Conservation (phyloP, 257 asterid species). For the Nicotiana otophora region DNA sequence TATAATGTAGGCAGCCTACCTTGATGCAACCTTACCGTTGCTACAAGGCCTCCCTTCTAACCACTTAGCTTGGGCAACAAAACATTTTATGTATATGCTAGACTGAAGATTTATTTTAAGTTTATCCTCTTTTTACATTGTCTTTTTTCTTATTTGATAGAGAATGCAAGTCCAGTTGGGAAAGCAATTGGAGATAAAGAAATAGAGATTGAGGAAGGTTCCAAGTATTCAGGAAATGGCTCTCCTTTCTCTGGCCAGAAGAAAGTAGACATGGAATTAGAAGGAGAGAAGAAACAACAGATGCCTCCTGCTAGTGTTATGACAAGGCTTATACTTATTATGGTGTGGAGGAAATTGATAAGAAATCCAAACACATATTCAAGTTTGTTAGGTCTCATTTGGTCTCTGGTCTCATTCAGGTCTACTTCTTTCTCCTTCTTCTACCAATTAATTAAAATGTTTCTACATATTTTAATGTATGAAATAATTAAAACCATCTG, state of each 20-base stretch:
- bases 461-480: not conserved
- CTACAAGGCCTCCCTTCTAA: no score
- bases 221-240: slow-evolving; percentile 32
- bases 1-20: no score
- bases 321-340: slow-evolving; percentile 84
- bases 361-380: slow-evolving; percentile 95
- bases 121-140: no score
- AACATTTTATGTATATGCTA: no score
- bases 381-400: slow-evolving; percentile 69
- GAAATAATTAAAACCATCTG: not conserved
- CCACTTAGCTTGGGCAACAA: no score
- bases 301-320: slow-evolving; percentile 97
- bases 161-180: slow-evolving; percentile 42
- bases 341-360: slow-evolving; percentile 95
- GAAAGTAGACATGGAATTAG: slow-evolving; percentile 43
- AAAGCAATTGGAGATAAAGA: slow-evolving; percentile 50
- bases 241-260: slow-evolving; percentile 61
- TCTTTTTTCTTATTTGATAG: slow-evolving; percentile 17
- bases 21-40: no score
- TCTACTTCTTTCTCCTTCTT: slow-evolving; percentile 3
- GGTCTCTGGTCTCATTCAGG: slow-evolving; percentile 93
- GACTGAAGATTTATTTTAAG: no score
- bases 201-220: slow-evolving; percentile 50
- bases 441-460: not conserved
- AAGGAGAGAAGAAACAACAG: slow-evolving; percentile 48